Base-by-base conservation (phyloP, 805 yeast species). In the Candida hungchunana region DNA sequence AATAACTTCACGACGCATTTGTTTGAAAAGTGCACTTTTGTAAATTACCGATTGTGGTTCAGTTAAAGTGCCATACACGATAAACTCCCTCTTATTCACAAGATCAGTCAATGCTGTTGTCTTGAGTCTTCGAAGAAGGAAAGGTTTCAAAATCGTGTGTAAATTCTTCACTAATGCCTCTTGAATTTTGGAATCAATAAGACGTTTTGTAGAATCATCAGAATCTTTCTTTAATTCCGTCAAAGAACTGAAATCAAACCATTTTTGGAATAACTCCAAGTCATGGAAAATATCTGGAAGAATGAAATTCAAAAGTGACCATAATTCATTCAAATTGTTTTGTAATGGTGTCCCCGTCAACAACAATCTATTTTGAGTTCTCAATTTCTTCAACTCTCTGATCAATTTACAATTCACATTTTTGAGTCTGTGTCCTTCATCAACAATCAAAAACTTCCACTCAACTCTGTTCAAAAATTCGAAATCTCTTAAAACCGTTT, bases 301-400 rank as follows among this genome's bases (percentile, higher is more conserved):
- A 23, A 93, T 81, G 54, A 90, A 90, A 55, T 93, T 93, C 36
- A 90, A 66, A 39, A 93, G 64, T 0, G 96, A 82, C 97, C 97
- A 90, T 25, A 93, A 63, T 60, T 93, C 97, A 35, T 82, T 74
- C 39, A 90, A 64, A 52, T 89, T 90, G 56, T 90, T 90, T 58
- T 90, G 98, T 34, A 90, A 65, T 0, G 98, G 97, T 0, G 98
- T 90, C n/a, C 98, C 98, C 0, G 98, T 90, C 11, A 90, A 63
- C 18, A 90, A 63, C 31, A 90, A 64, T 43, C 96, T 66, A 53
- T 90, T 90, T 1, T 76, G 67, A 1, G 82, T 79, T 16, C 63
- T 59, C 25, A 86, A 68, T 44, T 69, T 71, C 51, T 86, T 89
- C 47, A 90, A 68, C 42, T 79, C 79, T 36, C 71, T 71, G 34